Percentiles rank a stretch among this genome's conserved stretches.
Conservation (phyloP, 306 rosid genomes). For the Pyrus communis region DNA sequence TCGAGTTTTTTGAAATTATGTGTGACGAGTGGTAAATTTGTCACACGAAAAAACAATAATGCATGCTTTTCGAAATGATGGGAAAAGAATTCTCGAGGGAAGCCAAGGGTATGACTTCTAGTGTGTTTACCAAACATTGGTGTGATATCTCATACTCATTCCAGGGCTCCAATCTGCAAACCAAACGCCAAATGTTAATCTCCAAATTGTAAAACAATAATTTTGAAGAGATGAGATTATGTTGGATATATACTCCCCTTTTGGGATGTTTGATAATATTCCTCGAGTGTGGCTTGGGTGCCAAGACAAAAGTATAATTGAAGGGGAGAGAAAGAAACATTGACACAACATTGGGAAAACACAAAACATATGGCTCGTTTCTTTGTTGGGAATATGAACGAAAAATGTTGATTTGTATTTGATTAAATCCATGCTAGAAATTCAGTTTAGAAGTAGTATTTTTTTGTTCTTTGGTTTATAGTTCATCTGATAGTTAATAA, state of each 20-base stretch:
- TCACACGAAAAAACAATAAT: no score
- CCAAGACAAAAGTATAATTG: neutral
- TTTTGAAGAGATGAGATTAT: neutral
- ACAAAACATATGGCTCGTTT: neutral
- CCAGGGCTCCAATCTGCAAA: neutral
- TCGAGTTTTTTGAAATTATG: no score
- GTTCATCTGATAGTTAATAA: neutral
- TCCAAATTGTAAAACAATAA: neutral
- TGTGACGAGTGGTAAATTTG: neutral
- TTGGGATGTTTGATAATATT: no score
- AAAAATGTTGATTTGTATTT: neutral
- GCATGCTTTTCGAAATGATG: neutral
- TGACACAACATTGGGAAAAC: neutral
- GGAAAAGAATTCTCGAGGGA: neutral
- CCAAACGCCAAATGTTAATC: neutral
- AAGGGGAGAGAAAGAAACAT: neutral
- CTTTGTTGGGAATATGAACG: neutral
- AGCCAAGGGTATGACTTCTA: no score
- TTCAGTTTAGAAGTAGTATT: neutral
- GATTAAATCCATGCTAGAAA: no score
- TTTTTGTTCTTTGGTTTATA: neutral
- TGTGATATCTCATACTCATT: no score
- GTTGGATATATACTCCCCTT: neutral
- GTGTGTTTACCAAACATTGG: no score
- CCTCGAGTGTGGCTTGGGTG: neutral